Evolutionary conservation across 163 green algal genomes (phyloP), one percentile per base, ranked within the genome.

Genomic region (Chlorella variabilis): DNA sequence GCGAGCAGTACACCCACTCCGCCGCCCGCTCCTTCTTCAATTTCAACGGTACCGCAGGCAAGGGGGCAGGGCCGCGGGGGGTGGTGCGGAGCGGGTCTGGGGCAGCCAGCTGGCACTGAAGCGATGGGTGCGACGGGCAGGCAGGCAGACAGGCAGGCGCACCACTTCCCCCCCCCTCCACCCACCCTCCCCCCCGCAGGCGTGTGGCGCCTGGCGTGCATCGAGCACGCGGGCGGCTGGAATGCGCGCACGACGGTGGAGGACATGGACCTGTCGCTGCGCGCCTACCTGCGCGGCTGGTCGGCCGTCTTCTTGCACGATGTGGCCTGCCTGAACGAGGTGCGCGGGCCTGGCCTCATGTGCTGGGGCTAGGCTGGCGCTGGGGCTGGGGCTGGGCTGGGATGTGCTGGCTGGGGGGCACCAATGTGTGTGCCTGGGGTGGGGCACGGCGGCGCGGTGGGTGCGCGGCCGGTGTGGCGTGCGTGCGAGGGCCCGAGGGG

Each of bases 11-110:
- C 71, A 88, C 91, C 36, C 89, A 95, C 77, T 96, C 91, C 75
- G 91, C 91, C n/a, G 83, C 84, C 23, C 89, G 93, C 49, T 91
- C 89, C 38, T 98, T 98, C 83, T 98, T 98, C 86, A 98, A 98
- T 83, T 98, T 98, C 89, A 98, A 98, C 78, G 95, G 95, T 69
- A 98, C 95, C 27, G 95, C 94, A n/a, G 94, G 92, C 68, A 38
- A 21, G 71, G 25, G 71, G 45, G 45, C 45, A 54, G 45, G 11
- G 15, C 45, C 15, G 45, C 15, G 45, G 15, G 45, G 45, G 15
- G 45, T n/a, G n/a, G n/a, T 54, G 8, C 38, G 27, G 59, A 13
- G 4, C 7, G 8, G 59, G n/a, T 7, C 25, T 23, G 65, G 65
- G 65, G 23, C 2, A n/a, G 62, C 4, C 62, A 31, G n/a, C n/a